phyloP scores from a whole-genome alignment of 2,329 filamentous ascomycete genomes.

The Blastomyces parvus region DNA sequence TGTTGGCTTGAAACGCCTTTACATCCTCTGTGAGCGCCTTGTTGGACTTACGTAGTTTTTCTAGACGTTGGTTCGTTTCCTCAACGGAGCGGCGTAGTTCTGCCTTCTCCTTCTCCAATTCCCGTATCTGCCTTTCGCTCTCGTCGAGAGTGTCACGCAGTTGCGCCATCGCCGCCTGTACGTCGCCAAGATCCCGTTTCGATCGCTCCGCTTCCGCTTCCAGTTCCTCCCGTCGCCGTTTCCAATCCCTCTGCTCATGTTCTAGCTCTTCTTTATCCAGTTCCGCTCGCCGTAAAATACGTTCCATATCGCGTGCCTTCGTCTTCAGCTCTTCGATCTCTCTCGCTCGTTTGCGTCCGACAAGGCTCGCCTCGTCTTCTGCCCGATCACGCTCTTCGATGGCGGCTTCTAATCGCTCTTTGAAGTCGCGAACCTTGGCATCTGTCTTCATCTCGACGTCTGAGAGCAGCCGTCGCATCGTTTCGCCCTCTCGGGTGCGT shows the following conservation, averaged over 20 bases:
- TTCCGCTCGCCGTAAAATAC: slow-evolving; percentile 58
- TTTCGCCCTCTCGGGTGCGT: slow-evolving; percentile 83
- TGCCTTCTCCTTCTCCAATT: slow-evolving; percentile 71
- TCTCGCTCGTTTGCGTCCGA: slow-evolving; percentile 64
- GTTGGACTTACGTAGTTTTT: slow-evolving; percentile 64
- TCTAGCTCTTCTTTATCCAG: slow-evolving; percentile 73
- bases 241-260: slow-evolving; percentile 63
- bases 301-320: slow-evolving; percentile 71
- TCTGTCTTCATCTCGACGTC: slow-evolving; percentile 82
- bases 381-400: slow-evolving; percentile 89
- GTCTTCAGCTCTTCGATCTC: slow-evolving; percentile 80
- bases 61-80: slow-evolving; percentile 64
- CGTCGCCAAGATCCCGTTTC: slow-evolving; percentile 62
- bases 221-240: slow-evolving; percentile 62
- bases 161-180: slow-evolving; percentile 65
- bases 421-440: slow-evolving; percentile 74
- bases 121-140: slow-evolving; percentile 71
- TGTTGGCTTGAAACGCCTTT: slow-evolving; percentile 27
- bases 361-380: slow-evolving; percentile 77
- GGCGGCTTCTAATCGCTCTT: slow-evolving; percentile 74
- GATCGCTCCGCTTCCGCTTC: slow-evolving; percentile 62
- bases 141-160: slow-evolving; percentile 75
- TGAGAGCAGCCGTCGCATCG: slow-evolving; percentile 78
- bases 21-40: slow-evolving; percentile 53
- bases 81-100: slow-evolving; percentile 69